Percentiles rank a stretch among this genome's conserved stretches.
These are phyloP conservation scores for Spizellomyces punctatus DNA, from an alignment of 192 early-diverging fungal species.

Conservation along the genomic window DNA sequence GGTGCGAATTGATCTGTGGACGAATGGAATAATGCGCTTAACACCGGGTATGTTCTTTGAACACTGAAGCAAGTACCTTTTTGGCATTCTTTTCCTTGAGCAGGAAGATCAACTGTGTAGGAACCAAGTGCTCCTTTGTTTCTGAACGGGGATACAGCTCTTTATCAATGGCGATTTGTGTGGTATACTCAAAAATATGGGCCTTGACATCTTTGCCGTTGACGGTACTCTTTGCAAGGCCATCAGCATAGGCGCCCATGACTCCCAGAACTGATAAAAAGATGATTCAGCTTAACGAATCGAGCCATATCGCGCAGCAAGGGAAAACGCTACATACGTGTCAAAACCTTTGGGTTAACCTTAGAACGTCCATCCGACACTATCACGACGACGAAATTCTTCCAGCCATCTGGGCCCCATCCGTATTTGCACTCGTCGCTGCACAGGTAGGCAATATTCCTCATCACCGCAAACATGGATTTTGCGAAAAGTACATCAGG, in stretches of 20 bases:
- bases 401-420: slow-evolving; percentile 68
- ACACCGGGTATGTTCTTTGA: too few species aligned
- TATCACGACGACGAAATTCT: slow-evolving; percentile 71
- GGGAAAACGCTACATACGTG: slow-evolving; percentile 58
- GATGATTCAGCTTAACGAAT: neutral
- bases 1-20: slow-evolving; percentile 55
- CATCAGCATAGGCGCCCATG: slow-evolving; percentile 64
- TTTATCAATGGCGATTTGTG: slow-evolving; percentile 43
- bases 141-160: slow-evolving; percentile 29
- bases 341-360: slow-evolving; percentile 70
- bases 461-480: slow-evolving; percentile 63
- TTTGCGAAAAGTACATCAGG: slow-evolving; percentile 63
- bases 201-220: slow-evolving; percentile 47
- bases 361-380: slow-evolving; percentile 81
- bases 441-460: slow-evolving; percentile 69
- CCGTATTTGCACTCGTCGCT: slow-evolving; percentile 53
- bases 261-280: slow-evolving; percentile 55
- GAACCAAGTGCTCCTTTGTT: slow-evolving; percentile 29
- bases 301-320: neutral
- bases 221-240: slow-evolving; percentile 45
- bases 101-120: slow-evolving; percentile 55
- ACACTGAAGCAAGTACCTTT: slow-evolving; percentile 36
- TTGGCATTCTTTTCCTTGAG: slow-evolving; percentile 65
- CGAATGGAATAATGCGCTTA: neutral
- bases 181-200: slow-evolving; percentile 59